A percentile compares a stretch with the other conserved stretches of the same genome.
Evolutionary conservation across 257 asterid genomes (phyloP).

Genomic region (Orobanche coerulescens): DNA sequence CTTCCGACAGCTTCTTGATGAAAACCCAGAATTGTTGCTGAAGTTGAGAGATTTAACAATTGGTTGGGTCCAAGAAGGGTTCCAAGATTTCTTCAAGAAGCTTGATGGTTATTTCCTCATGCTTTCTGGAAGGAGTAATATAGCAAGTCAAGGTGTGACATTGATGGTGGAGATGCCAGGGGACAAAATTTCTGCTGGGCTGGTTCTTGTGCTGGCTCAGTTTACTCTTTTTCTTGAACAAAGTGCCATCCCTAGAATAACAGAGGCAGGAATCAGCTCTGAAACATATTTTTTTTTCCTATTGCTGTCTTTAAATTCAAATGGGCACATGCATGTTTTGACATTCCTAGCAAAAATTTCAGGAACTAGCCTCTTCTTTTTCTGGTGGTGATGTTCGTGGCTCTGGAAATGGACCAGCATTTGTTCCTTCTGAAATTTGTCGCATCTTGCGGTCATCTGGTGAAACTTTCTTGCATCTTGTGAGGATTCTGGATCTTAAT

Average conservation of each 20-base stretch:
- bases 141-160: constrained; percentile 41
- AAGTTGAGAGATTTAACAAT: constrained; percentile 61
- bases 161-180: constrained; percentile 17
- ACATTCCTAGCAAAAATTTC: constrained; percentile 25
- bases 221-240: constrained; percentile 67
- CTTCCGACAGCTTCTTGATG: constrained; percentile 73
- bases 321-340: constrained; percentile 7
- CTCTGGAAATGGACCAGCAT: constrained; percentile 55
- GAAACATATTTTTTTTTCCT: not conserved
- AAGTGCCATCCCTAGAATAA: constrained; percentile 72
- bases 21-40: constrained; percentile 47
- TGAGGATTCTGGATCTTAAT: constrained; percentile 35
- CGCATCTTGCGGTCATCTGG: constrained; percentile 69
- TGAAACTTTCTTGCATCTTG: constrained; percentile 80
- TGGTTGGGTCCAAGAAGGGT: constrained; percentile 89
- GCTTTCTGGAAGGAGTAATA: constrained; percentile 62
- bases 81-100: constrained; percentile 77
- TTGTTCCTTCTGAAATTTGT: constrained; percentile 78
- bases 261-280: constrained; percentile 49
- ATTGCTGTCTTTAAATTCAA: not conserved
- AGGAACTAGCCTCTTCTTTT: constrained; percentile 82
- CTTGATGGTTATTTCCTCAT: constrained; percentile 59
- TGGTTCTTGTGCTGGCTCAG: constrained; percentile 79
- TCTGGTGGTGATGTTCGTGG: constrained; percentile 55
- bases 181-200: constrained; percentile 70